Base-by-base conservation (phyloP, 2,329 filamentous ascomycete genomes). In the Neofusicoccum umdonicola region DNA sequence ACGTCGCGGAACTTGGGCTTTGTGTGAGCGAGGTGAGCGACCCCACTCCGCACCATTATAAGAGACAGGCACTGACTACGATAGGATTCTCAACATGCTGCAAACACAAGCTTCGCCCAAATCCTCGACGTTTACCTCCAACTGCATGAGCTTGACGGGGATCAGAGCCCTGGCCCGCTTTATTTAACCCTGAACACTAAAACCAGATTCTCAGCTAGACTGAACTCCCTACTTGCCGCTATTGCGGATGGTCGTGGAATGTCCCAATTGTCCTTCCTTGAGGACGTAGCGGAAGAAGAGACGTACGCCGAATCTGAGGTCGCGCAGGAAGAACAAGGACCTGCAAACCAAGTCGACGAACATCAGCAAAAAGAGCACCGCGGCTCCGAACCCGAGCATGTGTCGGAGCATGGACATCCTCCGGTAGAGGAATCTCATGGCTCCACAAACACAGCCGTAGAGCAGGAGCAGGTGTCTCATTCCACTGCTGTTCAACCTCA, bases 61-160 rank as follows among this genome's bases (percentile, higher is more conserved):
- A 52, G 6, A 12, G 39, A 65, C 56, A 44, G 31, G 67, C 74
- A 67, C 80, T 74, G 67, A 70, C 63, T 17, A n/a, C 31, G 56
- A 65, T 68, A 87, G 84, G 81, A 83, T 71, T 85, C 82, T 48
- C 72, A 75, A 44, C 75, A 82, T 71, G 73, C 81, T 68, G 76
- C 81, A 69, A 75, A 84, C 67, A 83, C 83, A 27, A 69, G 57
- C 54, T 63, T 71, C 63, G 56, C 82, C 51, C 81, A 88, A 64
- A 78, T 91, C 50, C 75, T 90, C 65, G 81, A 85, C 61, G 73
- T 89, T 51, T 88, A 88, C 70, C 74, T 87, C 65, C 79, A 81
- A 15, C 77, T 91, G 51, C 82, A 84, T 68, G 80, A 80, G 37
- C 87, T 90, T 70, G 87, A 89, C 71, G 85, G 82, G 27, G 74